Evolutionary conservation across 192 early-diverging fungal genomes (phyloP).

Genomic region (Backusella sp.): DNA sequence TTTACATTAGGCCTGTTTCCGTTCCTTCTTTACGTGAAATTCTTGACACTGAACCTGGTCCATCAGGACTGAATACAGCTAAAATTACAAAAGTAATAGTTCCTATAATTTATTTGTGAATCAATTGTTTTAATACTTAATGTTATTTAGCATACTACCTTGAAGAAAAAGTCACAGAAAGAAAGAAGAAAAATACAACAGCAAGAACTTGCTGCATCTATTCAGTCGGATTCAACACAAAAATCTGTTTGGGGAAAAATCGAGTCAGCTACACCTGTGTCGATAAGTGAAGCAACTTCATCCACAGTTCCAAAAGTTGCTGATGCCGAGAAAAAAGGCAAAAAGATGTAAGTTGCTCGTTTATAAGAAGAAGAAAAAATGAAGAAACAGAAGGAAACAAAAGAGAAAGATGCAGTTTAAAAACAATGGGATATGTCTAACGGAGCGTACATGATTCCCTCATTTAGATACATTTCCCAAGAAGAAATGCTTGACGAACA

Average conservation of each 20-base stretch:
- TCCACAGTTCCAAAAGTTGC: neutral
- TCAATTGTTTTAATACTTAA: neutral
- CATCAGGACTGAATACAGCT: neutral
- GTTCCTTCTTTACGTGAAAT: conserved; percentile 43
- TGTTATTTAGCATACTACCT: neutral
- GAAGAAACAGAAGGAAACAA: neutral
- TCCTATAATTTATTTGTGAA: neutral
- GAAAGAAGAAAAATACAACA: conserved; percentile 27
- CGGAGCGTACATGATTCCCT: neutral
- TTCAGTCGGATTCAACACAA: conserved; percentile 8
- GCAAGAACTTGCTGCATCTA: conserved; percentile 12
- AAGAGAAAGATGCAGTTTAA: neutral
- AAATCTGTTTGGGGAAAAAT: conserved; percentile 38
- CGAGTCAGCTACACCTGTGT: neutral
- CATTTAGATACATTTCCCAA: conserved; percentile 1
- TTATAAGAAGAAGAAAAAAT: neutral
- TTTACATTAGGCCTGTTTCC: neutral
- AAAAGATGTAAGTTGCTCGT: conserved; percentile 16
- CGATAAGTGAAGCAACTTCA: neutral
- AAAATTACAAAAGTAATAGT: conserved; percentile 6
- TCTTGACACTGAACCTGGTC: conserved; percentile 34
- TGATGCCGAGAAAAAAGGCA: conserved; percentile 12
- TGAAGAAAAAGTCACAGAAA: conserved; percentile 32
- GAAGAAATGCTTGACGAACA: neutral
- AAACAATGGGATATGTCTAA: neutral